Evolutionary conservation across 495 filamentous ascomycete species (phyloP), one percentile per base, ranked within the genome.

Genomic region (Daldinia concentrica): DNA sequence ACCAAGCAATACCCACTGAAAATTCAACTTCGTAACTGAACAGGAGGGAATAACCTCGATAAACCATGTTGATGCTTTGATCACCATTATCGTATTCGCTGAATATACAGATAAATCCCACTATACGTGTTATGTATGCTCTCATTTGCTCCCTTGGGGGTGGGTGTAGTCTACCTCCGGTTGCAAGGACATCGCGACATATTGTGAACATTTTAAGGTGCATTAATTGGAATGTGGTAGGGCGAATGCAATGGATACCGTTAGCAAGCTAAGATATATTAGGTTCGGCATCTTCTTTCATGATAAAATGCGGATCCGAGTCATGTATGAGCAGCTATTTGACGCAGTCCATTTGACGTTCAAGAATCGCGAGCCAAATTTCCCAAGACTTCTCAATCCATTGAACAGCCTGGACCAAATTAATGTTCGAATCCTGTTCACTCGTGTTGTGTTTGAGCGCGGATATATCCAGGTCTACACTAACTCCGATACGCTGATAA

Each of bases 271-370:
- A 15, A 39, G 14, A 45, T 0, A 17, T 0, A 11, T n/a, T 17
- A 19, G 0, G n/a, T 17, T 7, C 6, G 22, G n/a, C 3, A 45
- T 17, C 41, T 17, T 22, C 41, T 17, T 45, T n/a, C 6, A 45
- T 45, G 17, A 45, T 8, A 6, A 17, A 8, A 45, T 45, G 41
- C n/a, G 41, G 15, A 45, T 45, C n/a, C 2, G 41, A 45, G n/a
- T 17, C 41, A 45, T 45, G 41, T 45, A 45, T 22, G 3, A 45
- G 41, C 6, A 45, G n/a, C 41, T 17, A 45, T 45, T 45, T 17
- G n/a, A 45, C n/a, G n/a, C 41, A 45, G 41, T n/a, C 6, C 41
- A 45, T 45, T n/a, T 45, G 41, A 45, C 41, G 41, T n/a, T 45
- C 6, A 45, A 45, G 12, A 15, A 39, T 5, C 37, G 37, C 14